Conservation (phyloP, 192 early-diverging fungal species). For the Umbelopsis sp. region DNA sequence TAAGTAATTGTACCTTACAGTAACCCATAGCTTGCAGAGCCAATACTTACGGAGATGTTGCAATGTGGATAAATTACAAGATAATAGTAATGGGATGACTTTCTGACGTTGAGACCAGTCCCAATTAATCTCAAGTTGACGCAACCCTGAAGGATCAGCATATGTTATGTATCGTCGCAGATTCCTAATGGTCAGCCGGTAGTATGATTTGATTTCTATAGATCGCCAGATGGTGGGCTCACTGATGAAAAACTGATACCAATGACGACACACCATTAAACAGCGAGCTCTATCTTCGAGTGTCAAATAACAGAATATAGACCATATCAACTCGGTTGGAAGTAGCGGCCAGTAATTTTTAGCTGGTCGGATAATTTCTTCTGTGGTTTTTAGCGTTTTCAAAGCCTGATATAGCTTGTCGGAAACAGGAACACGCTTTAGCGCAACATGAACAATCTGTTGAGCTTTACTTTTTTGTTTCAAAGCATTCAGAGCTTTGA, state of each 20-base stretch:
- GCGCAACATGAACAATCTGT: neutral
- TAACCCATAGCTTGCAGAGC: no score
- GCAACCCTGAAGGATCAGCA: neutral
- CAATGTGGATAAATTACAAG: no score
- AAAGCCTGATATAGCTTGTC: neutral
- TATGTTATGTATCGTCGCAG: neutral
- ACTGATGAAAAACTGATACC: neutral
- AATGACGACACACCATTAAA: neutral
- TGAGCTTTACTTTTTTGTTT: slow-evolving; percentile 11
- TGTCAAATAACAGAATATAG: neutral
- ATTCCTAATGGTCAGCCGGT: neutral
- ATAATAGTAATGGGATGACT: no score
- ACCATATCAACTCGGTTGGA: neutral
- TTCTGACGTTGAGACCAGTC: no score
- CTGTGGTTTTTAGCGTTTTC: neutral
- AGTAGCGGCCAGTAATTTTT: neutral
- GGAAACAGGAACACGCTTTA: neutral
- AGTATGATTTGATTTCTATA: neutral
- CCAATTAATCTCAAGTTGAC: no score
- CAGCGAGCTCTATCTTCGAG: neutral
- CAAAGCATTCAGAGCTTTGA: neutral
- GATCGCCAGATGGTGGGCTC: neutral
- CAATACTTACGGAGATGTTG: no score
- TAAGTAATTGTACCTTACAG: no score
- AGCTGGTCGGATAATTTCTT: neutral